These are phyloP conservation scores for Cryptosporidium ryanae DNA, from an alignment of 169 alveolate genomes.

Conservation along the genomic window DNA sequence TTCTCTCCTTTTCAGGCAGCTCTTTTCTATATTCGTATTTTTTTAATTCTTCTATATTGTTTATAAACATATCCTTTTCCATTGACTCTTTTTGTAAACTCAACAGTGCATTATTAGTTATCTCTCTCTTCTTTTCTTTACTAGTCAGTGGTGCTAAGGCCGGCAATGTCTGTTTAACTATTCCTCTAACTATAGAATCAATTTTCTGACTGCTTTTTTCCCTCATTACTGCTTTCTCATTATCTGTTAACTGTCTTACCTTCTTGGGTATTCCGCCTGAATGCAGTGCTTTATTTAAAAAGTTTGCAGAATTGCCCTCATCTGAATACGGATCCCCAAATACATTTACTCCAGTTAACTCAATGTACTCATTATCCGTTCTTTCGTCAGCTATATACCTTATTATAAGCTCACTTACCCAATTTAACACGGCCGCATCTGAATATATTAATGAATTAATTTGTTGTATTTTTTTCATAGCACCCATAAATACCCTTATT, in stretches of 20 bases:
- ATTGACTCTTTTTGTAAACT: constrained; percentile 33
- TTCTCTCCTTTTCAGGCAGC: constrained; percentile 30
- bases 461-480: constrained; percentile 39
- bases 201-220: constrained; percentile 35
- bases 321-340: constrained; percentile 73
- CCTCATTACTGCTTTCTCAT: constrained; percentile 45
- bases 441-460: constrained; percentile 19
- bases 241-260: constrained; percentile 61
- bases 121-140: constrained; percentile 28
- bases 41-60: neutral
- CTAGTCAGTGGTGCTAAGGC: constrained; percentile 23
- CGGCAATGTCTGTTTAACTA: constrained; percentile 52
- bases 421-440: constrained; percentile 11
- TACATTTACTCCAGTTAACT: constrained; percentile 69
- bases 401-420: constrained; percentile 50
- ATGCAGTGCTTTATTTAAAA: constrained; percentile 25
- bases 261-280: constrained; percentile 49
- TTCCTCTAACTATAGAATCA: constrained; percentile 50
- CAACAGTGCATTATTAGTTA: constrained; percentile 18
- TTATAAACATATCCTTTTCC: constrained; percentile 21
- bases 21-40: neutral
- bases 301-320: constrained; percentile 13
- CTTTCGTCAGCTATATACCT: constrained; percentile 73
- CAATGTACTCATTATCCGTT: constrained; percentile 45
- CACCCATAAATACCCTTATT: constrained; percentile 25